Conservation (phyloP, 2,329 filamentous ascomycete genomes). For the Colletotrichum brevisporum region DNA sequence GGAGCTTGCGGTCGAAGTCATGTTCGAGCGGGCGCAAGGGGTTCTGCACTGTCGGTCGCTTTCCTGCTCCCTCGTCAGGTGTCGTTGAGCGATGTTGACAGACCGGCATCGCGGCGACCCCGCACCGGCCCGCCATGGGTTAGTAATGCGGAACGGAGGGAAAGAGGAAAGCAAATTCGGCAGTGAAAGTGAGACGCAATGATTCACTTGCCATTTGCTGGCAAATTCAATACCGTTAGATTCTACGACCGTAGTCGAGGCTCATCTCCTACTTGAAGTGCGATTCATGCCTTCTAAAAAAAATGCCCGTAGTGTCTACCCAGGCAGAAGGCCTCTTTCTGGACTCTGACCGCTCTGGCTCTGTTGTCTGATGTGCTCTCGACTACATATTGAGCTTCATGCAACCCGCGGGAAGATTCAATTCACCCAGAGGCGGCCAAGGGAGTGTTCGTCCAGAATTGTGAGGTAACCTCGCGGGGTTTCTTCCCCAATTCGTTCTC, state of each 20-base stretch:
- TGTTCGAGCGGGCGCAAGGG: background rate
- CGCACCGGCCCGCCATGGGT: constrained; percentile 11
- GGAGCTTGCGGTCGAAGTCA: constrained; percentile 1
- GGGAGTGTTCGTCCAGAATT: too few relatives aligned
- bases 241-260: constrained; percentile 57
- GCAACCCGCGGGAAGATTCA: too few relatives aligned
- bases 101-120: constrained; percentile 14
- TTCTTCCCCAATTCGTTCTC: too few relatives aligned
- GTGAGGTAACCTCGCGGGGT: too few relatives aligned
- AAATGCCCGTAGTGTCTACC: background rate
- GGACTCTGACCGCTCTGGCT: background rate
- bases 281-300: background rate
- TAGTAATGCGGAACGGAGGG: constrained; percentile 42
- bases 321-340: too few relatives aligned
- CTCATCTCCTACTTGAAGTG: constrained; percentile 61
- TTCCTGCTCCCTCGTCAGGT: too few relatives aligned
- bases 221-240: constrained; percentile 54
- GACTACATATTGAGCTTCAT: too few relatives aligned
- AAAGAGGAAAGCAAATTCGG: too few relatives aligned
- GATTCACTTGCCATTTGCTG: constrained; percentile 60
- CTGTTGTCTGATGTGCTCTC: constrained; percentile 12
- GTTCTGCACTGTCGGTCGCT: background rate
- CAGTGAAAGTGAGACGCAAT: constrained; percentile 66
- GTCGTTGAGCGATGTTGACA: background rate
- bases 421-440: too few relatives aligned